These are phyloP conservation scores for Collybia mongolica DNA, from an alignment of 768 basidiomycete species.

Conservation along the genomic window DNA sequence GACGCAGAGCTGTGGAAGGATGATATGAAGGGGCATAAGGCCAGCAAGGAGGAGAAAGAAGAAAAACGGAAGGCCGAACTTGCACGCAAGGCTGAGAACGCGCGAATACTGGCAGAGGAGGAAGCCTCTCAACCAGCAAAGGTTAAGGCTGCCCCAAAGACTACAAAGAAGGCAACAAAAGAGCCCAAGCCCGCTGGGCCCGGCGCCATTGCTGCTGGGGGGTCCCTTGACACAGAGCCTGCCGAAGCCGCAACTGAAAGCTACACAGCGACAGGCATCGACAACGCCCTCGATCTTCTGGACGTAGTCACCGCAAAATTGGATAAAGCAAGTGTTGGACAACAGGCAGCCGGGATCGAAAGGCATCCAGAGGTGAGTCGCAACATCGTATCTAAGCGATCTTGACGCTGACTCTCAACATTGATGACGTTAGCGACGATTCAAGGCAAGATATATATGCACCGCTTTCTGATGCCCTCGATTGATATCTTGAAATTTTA, in stretches of 20 bases:
- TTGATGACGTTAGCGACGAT: constrained; percentile 61
- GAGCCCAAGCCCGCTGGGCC: constrained; percentile 71
- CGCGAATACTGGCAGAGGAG: constrained; percentile 85
- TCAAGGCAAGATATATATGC: constrained; percentile 57
- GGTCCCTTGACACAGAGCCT: constrained; percentile 30
- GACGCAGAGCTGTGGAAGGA: constrained; percentile 71
- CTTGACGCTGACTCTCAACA: constrained; percentile 6
- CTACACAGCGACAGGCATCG: constrained; percentile 83
- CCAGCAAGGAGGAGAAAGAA: constrained; percentile 68
- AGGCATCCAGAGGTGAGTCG: constrained; percentile 83
- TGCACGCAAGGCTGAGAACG: constrained; percentile 85
- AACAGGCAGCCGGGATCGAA: constrained; percentile 84
- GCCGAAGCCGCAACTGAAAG: constrained; percentile 53
- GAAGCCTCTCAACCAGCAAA: constrained; percentile 62
- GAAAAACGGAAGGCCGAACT: constrained; percentile 79
- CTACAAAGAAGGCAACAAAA: constrained; percentile 54
- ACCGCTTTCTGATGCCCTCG: not conserved
- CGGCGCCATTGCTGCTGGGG: constrained; percentile 83
- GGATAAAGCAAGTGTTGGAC: constrained; percentile 90
- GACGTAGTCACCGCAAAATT: constrained; percentile 88
- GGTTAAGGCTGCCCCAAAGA: constrained; percentile 63
- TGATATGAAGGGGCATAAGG: constrained; percentile 59
- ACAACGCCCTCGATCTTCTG: constrained; percentile 86
- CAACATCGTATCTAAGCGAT: not conserved
- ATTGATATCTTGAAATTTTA: constrained; percentile 21